Conservation (phyloP, 306 rosid genomes). For the Vachellia pachyceras region DNA sequence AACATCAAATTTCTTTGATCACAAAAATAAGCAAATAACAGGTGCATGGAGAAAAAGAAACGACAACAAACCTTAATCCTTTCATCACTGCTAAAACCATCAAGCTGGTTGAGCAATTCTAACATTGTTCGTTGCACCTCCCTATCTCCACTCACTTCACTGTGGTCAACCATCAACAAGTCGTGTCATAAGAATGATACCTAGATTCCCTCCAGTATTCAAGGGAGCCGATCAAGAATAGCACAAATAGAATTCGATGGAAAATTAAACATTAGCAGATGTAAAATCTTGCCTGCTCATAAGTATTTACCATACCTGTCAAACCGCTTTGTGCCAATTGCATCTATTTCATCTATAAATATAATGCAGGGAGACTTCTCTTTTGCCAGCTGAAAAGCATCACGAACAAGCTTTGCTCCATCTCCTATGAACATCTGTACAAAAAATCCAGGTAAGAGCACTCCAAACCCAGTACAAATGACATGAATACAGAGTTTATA, state of each 20-base stretch:
- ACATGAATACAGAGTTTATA: slow-evolving; percentile 1
- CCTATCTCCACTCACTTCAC: slow-evolving; percentile 96
- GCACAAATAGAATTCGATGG: slow-evolving; percentile 7
- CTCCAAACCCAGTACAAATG: slow-evolving; percentile 6
- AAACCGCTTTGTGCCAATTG: slow-evolving; percentile 96
- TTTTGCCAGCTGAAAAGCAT: slow-evolving; percentile 92
- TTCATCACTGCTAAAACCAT: slow-evolving; percentile 95
- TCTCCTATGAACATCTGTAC: slow-evolving; percentile 91
- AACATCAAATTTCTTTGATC: not conserved
- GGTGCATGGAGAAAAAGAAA: not conserved
- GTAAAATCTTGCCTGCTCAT: slow-evolving; percentile 10
- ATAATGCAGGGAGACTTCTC: slow-evolving; percentile 98
- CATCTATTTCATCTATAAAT: slow-evolving; percentile 98
- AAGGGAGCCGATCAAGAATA: not conserved
- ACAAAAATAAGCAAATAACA: slow-evolving; percentile 12
- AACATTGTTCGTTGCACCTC: slow-evolving; percentile 98
- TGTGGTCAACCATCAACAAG: slow-evolving; percentile 42
- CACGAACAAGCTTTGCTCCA: slow-evolving; percentile 98
- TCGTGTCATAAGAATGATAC: slow-evolving; percentile 36
- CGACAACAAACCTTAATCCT: slow-evolving; percentile 75
- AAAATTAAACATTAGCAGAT: slow-evolving; percentile 4
- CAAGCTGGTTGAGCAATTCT: slow-evolving; percentile 94
- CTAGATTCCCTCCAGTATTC: not conserved
- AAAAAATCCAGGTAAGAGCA: slow-evolving; percentile 15
- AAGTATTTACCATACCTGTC: slow-evolving; percentile 65